Percentiles rank a stretch among this genome's conserved stretches.
These are phyloP conservation scores for Debaryomyces sp. DNA, from an alignment of 1,139 yeast genomes.

Conservation along the genomic window DNA sequence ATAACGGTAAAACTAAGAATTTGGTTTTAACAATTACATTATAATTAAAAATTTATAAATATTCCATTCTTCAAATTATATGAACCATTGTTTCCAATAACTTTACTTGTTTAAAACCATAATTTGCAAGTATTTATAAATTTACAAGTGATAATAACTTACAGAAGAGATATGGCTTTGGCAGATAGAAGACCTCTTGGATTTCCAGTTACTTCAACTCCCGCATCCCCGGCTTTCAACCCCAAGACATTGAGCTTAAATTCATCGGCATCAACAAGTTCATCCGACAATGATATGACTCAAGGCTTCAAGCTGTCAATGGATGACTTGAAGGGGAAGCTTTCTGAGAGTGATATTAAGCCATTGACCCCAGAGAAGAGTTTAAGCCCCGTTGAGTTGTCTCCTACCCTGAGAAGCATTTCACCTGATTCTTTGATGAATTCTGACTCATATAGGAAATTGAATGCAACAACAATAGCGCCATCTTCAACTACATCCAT, in stretches of 20 bases:
- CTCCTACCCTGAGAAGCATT: conserved; percentile 46
- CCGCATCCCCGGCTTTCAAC: conserved; percentile 50
- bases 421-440: conserved; percentile 49
- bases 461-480: conserved; percentile 20
- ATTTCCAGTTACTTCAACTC: conserved; percentile 40
- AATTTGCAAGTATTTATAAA: conserved; percentile 9
- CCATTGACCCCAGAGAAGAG: conserved; percentile 27
- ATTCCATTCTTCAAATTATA: conserved; percentile 8
- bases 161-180: conserved; percentile 45
- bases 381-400: conserved; percentile 29
- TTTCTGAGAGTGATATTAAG: conserved; percentile 17
- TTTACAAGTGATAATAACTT: conserved; percentile 8
- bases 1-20: background rate
- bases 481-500: conserved; percentile 23
- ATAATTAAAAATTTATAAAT: conserved; percentile 4
- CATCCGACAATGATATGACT: conserved; percentile 6
- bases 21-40: conserved; percentile 4
- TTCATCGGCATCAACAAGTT: conserved; percentile 9
- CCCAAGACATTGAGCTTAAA: conserved; percentile 39
- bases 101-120: conserved; percentile 6
- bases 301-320: conserved; percentile 16
- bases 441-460: conserved; percentile 22
- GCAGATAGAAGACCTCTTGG: conserved; percentile 62
- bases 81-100: conserved; percentile 9
- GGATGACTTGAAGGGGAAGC: conserved; percentile 16